Base-by-base conservation (phyloP, 352 stramenopile genomes). In the Phytophthora macrochlamydospora region DNA sequence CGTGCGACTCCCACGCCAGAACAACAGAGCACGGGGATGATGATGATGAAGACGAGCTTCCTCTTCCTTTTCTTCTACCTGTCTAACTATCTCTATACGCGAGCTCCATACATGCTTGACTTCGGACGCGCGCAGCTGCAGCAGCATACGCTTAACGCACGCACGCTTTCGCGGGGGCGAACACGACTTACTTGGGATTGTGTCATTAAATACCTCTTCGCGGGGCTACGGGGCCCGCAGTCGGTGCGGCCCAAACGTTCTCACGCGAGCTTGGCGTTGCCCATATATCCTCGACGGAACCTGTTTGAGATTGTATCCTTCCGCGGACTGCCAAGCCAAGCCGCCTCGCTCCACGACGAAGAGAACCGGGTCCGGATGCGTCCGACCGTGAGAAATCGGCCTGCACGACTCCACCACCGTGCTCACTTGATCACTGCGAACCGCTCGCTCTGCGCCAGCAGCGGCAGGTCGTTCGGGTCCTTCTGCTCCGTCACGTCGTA, bases 401-500 rank as follows among this genome's bases (percentile, higher is more conserved):
- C 18, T 24, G 18, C 18, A 24, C 18, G 18, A 24, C 18, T 24
- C 18, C 35, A 40, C 35, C 6, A 6, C 35, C 6, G 35, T 43
- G 43, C 55, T 77, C 65, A 71, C 62, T 75, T 73, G 49, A 89
- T 81, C 42, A 93, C 82, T 18, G 81, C 80, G 59, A 93, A 93
- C 54, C 75, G 79, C 67, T 93, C 84, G 54, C 84, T 93, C 64
- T 79, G 72, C 9, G 81, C 82, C 38, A 93, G 71, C 62, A 93
- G 62, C 63, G 79, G 58, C 45, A 85, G 59, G 43, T 77, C 65
- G 30, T 62, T 68, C 35, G 72, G 65, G 48, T 79, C 72, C 52
- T 73, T 69, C 61, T 86, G 68, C 56, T 87, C 76, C 44, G 82
- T 89, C 50, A 85, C 83, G 69, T 91, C 86, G 76, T 94, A 95